Evolutionary conservation across 257 asterid species (phyloP).

Genomic region (Nyctanthes arbortristis): DNA sequence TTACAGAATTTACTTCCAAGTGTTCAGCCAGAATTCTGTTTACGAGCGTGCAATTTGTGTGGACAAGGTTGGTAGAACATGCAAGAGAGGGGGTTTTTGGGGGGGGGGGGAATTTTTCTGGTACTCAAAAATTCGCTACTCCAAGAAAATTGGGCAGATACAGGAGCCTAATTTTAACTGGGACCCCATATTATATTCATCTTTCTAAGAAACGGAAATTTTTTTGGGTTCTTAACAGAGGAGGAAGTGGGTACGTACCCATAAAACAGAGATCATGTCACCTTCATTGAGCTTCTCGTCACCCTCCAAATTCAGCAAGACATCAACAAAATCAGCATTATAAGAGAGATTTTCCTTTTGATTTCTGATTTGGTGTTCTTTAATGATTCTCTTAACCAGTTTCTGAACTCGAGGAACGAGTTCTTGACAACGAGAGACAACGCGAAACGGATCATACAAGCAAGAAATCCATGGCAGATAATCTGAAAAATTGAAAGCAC

Average conservation of each 20-base stretch:
- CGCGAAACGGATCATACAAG: slow-evolving; percentile 41
- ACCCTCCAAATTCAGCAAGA: slow-evolving; percentile 61
- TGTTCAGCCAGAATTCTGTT: background rate
- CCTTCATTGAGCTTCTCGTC: slow-evolving; percentile 73
- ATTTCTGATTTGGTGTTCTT: slow-evolving; percentile 28
- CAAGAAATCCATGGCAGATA: slow-evolving; percentile 53
- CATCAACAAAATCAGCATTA: slow-evolving; percentile 58
- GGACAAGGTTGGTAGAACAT: too few relatives aligned
- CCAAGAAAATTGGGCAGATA: too few relatives aligned
- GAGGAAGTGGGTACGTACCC: slow-evolving; percentile 41
- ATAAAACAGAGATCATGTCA: slow-evolving; percentile 77
- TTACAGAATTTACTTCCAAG: background rate
- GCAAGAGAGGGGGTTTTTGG: too few relatives aligned
- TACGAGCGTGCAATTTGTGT: background rate
- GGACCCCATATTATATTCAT: too few relatives aligned
- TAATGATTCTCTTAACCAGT: slow-evolving; percentile 43
- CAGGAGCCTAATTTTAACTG: too few relatives aligned
- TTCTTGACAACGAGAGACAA: slow-evolving; percentile 38
- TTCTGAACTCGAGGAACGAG: slow-evolving; percentile 53
- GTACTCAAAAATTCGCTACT: too few relatives aligned
- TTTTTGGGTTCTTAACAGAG: too few relatives aligned
- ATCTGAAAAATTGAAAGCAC: slow-evolving; percentile 66
- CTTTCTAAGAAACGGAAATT: too few relatives aligned
- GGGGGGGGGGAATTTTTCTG: too few relatives aligned
- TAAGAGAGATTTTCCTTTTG: background rate